phyloP scores from a whole-genome alignment of 2,329 filamentous ascomycete genomes.

The Fusarium sp. region DNA sequence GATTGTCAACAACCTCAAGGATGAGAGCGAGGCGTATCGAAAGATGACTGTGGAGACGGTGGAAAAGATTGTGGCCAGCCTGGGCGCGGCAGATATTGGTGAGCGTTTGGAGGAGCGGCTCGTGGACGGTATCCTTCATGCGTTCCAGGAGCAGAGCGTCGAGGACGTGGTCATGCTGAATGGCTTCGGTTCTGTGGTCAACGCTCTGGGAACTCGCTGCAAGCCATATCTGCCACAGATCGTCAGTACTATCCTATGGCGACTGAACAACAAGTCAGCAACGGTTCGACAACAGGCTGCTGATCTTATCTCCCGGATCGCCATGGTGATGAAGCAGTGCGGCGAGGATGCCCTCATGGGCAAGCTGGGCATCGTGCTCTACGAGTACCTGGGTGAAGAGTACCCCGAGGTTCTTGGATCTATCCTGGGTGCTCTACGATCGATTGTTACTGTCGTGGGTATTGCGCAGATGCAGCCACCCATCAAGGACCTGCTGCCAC shows the following conservation, averaged over 20 bases:
- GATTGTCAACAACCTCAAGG: constrained; percentile 95
- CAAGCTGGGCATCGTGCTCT: constrained; percentile 92
- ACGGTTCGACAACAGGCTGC: constrained; percentile 97
- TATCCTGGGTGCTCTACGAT: constrained; percentile 92
- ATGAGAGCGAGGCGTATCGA: constrained; percentile 96
- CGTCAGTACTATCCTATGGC: constrained; percentile 94
- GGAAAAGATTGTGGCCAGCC: constrained; percentile 93
- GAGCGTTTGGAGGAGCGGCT: constrained; percentile 92
- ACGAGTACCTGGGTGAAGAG: constrained; percentile 98
- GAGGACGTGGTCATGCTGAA: constrained; percentile 97
- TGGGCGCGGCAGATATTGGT: constrained; percentile 93
- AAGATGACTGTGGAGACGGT: constrained; percentile 99
- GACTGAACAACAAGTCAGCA: constrained; percentile 96
- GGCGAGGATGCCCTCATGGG: constrained; percentile 96
- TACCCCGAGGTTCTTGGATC: constrained; percentile 98
- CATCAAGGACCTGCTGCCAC: constrained; percentile 94
- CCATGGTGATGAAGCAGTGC: constrained; percentile 99
- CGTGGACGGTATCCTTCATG: constrained; percentile 93
- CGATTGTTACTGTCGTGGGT: constrained; percentile 97
- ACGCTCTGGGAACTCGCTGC: constrained; percentile 91
- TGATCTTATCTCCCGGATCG: constrained; percentile 95
- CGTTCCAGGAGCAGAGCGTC: constrained; percentile 97
- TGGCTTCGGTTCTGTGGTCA: constrained; percentile 97
- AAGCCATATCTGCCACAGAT: constrained; percentile 98
- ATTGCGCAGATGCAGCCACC: constrained; percentile 98